Percentiles rank a stretch among this genome's conserved stretches.
Evolutionary conservation across 2,329 filamentous ascomycete species (phyloP).

Genomic region (Phialophora expanda): DNA sequence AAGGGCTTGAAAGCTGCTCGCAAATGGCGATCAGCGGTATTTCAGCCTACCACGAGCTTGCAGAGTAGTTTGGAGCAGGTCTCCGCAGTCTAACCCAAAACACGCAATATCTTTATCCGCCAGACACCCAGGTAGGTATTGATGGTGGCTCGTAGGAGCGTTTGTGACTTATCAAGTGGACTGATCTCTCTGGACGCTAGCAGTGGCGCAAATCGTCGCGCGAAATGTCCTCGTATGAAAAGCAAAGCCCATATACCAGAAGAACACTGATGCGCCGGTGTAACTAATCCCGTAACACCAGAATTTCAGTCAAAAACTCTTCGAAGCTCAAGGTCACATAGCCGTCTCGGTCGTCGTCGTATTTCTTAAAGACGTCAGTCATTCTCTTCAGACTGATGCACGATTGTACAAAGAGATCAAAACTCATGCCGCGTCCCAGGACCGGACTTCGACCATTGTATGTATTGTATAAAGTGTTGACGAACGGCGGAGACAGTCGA

Average conservation of each 20-base stretch:
- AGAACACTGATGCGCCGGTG: background rate
- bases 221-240: background rate
- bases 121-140: background rate
- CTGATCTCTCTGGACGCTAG: background rate
- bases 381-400: constrained; percentile 97
- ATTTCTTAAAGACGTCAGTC: constrained; percentile 99
- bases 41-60: background rate
- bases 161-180: background rate
- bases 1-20: background rate
- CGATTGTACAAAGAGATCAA: constrained; percentile 96
- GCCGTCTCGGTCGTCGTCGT: constrained; percentile 94
- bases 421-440: constrained; percentile 74
- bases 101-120: background rate
- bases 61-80: background rate
- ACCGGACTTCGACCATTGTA: constrained; percentile 65
- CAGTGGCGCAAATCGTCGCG: background rate
- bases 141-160: background rate
- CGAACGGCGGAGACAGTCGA: constrained; percentile 80
- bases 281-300: constrained; percentile 38
- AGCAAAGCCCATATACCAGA: background rate
- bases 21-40: background rate
- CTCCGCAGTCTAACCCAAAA: constrained; percentile 6
- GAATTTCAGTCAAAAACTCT: constrained; percentile 68
- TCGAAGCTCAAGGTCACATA: constrained; percentile 85
- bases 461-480: constrained; percentile 81